phyloP scores from a whole-genome alignment of 306 rosid genomes.

The Cyclanthera cordifolia region DNA sequence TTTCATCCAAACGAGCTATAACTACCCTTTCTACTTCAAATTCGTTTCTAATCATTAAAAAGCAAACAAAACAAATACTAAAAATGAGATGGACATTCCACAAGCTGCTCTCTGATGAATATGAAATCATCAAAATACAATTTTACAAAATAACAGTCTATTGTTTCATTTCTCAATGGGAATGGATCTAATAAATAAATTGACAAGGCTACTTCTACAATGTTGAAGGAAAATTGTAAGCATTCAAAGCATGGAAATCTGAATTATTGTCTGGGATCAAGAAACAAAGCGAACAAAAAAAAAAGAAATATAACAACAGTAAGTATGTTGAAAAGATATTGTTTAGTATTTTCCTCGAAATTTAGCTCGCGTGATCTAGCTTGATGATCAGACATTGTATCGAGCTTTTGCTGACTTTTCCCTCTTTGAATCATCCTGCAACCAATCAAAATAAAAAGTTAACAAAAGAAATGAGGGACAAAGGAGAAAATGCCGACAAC shows the following conservation, averaged over 20 bases:
- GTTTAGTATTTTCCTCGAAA: constrained; percentile 4
- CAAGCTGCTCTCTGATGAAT: background rate
- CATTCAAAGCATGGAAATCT: constrained; percentile 7
- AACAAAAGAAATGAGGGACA: background rate
- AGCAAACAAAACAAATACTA: background rate
- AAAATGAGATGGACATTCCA: background rate
- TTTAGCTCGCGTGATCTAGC: background rate
- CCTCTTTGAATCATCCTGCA: constrained; percentile 75
- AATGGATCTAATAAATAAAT: background rate
- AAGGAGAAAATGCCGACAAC: background rate
- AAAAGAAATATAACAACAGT: background rate
- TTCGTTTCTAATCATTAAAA: background rate
- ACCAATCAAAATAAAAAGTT: constrained; percentile 14
- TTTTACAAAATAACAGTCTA: background rate
- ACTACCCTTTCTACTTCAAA: too few species aligned
- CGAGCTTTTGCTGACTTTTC: constrained; percentile 57
- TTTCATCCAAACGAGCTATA: too few species aligned
- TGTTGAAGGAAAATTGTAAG: background rate
- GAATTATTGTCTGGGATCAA: background rate
- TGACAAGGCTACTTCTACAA: too few species aligned
- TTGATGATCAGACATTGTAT: constrained; percentile 33
- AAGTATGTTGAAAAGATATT: background rate
- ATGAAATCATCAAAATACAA: background rate
- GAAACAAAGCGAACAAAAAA: background rate
- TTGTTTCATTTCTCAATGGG: constrained; percentile 1